Conservation (phyloP, 306 rosid genomes). For the Leucaena leucocephala region DNA sequence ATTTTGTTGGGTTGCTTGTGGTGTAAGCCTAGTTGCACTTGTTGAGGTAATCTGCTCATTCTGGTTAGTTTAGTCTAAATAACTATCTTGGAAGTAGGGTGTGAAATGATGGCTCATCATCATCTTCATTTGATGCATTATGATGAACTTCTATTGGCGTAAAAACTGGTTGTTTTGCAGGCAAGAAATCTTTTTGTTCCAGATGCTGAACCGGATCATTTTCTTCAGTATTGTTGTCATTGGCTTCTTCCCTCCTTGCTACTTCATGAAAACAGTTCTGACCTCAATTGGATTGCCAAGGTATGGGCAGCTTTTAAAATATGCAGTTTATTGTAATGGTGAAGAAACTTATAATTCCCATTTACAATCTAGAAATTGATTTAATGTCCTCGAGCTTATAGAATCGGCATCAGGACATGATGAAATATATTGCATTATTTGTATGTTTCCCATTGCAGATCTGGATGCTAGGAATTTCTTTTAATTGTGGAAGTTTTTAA, state of each 20-base stretch:
- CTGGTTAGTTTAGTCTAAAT: conserved; percentile 17
- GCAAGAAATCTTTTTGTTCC: conserved; percentile 75
- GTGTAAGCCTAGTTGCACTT: conserved; percentile 86
- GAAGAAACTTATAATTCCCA: conserved; percentile 33
- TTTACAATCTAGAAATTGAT: background rate
- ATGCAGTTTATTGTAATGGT: conserved; percentile 14
- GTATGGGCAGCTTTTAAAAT: conserved; percentile 44
- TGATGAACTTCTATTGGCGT: conserved; percentile 23
- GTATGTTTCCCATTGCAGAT: background rate
- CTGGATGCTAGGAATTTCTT: background rate
- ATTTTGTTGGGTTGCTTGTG: conserved; percentile 92
- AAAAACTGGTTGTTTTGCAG: conserved; percentile 49
- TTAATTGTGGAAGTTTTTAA: background rate
- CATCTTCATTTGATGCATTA: background rate
- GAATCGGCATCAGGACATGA: conserved; percentile 27
- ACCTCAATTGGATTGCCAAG: conserved; percentile 78
- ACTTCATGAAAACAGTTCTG: conserved; percentile 61
- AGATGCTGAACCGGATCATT: conserved; percentile 75
- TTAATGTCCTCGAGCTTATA: conserved; percentile 16
- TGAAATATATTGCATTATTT: conserved; percentile 14
- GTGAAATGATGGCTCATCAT: background rate
- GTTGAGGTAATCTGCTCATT: conserved; percentile 67
- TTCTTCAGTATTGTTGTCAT: conserved; percentile 77
- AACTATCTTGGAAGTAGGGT: background rate
- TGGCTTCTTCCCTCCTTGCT: conserved; percentile 95